Percentiles rank a stretch among this genome's conserved stretches.
phyloP scores from a whole-genome alignment of 208 protist species.

The Leptomonas pyrrhocoris region DNA sequence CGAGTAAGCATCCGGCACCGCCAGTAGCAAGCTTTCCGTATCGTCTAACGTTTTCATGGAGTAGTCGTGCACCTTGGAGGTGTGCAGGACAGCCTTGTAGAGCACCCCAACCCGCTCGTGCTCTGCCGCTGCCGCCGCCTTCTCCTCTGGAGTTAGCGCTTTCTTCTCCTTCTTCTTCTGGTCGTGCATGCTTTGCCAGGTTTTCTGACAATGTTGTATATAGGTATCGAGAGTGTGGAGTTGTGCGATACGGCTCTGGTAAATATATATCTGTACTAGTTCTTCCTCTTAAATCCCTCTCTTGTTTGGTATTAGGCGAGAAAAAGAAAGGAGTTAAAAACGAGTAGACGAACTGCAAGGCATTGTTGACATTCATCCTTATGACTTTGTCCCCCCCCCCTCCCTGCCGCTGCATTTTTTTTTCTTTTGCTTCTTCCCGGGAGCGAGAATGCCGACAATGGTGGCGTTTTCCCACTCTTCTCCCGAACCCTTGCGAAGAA shows the following conservation, averaged over 20 bases:
- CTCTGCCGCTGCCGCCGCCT: constrained; percentile 37
- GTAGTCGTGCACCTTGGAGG: constrained; percentile 29
- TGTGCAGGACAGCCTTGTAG: constrained; percentile 44
- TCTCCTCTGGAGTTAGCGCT: constrained; percentile 17
- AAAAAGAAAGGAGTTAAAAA: not conserved
- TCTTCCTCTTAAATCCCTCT: no score
- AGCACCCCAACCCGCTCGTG: constrained; percentile 45
- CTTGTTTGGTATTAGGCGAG: no score
- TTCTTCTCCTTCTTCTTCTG: constrained; percentile 49
- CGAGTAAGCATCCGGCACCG: constrained; percentile 83
- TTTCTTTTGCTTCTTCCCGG: no score
- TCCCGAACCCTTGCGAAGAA: no score
- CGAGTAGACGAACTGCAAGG: no score
- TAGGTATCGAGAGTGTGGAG: no score
- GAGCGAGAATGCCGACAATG: no score
- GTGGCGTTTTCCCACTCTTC: no score
- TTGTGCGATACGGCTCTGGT: not conserved
- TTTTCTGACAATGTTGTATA: not conserved
- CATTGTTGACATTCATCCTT: no score
- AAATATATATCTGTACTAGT: no score
- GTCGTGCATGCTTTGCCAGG: constrained; percentile 60
- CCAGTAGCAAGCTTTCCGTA: constrained; percentile 48
- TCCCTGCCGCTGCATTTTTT: no score
- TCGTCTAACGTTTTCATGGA: constrained; percentile 37
- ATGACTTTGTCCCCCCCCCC: no score